Conservation (phyloP, 441 rosid species). For the Adansonia grandidieri region DNA sequence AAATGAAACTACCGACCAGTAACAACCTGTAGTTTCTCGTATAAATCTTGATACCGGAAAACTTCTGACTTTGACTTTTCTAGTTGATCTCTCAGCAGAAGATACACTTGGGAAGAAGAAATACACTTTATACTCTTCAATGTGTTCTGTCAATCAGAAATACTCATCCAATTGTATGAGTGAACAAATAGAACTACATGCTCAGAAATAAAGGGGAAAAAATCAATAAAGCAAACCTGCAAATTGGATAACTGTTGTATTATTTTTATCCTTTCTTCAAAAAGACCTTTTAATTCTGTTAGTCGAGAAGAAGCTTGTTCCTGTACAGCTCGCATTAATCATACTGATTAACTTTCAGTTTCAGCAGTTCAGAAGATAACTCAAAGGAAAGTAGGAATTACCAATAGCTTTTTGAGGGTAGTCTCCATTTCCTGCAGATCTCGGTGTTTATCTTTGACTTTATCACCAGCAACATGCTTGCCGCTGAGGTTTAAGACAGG, state of each 20-base stretch:
- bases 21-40: constrained; percentile 96
- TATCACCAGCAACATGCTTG: constrained; percentile 68
- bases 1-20: constrained; percentile 64
- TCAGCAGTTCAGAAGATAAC: constrained; percentile 32
- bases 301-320: constrained; percentile 70
- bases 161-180: constrained; percentile 39
- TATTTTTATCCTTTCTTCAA: constrained; percentile 72
- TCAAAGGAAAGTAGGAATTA: constrained; percentile 38
- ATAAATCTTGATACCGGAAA: constrained; percentile 64
- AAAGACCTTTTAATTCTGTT: constrained; percentile 69
- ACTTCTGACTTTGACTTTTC: constrained; percentile 79
- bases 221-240: constrained; percentile 39
- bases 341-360: constrained; percentile 21
- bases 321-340: constrained; percentile 52
- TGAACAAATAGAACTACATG: constrained; percentile 30
- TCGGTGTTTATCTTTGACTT: constrained; percentile 68
- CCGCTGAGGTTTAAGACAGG: constrained; percentile 73
- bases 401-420: constrained; percentile 69
- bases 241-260: constrained; percentile 23
- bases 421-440: constrained; percentile 82
- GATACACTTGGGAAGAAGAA: constrained; percentile 71
- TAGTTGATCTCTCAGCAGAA: constrained; percentile 70
- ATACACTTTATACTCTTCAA: constrained; percentile 74
- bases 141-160: constrained; percentile 61
- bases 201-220: constrained; percentile 25